phyloP scores from a whole-genome alignment of 2,329 filamentous ascomycete species.

The Sclerotinia subarctica region DNA sequence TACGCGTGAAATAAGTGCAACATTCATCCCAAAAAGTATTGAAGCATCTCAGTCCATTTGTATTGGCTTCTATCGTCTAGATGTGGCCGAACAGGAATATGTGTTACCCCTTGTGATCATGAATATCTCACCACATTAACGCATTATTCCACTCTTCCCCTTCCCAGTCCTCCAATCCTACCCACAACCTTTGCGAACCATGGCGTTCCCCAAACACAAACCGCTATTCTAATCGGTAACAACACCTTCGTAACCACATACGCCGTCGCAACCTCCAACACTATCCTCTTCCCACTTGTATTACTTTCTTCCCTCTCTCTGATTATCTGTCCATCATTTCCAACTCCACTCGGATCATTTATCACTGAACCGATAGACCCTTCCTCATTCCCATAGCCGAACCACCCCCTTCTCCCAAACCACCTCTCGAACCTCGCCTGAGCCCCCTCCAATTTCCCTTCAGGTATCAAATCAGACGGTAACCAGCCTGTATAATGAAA shows the following conservation, averaged over 20 bases:
- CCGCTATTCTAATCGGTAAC: conserved; percentile 70
- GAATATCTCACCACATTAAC: neutral
- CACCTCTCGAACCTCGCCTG: conserved; percentile 74
- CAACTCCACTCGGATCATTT: no score
- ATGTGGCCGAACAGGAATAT: neutral
- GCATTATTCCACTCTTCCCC: conserved; percentile 16
- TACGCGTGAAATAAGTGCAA: neutral
- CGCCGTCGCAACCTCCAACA: conserved; percentile 72
- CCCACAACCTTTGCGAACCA: conserved; percentile 76
- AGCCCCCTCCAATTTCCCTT: conserved; percentile 38
- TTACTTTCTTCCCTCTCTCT: conserved; percentile 32
- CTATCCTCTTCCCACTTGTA: conserved; percentile 43
- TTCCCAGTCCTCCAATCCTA: conserved; percentile 42
- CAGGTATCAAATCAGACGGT: conserved; percentile 44
- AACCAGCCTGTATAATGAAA: conserved; percentile 81
- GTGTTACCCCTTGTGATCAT: conserved; percentile 11
- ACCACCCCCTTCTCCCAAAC: conserved; percentile 77
- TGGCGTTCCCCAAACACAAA: conserved; percentile 85
- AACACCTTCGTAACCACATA: conserved; percentile 88
- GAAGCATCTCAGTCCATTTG: neutral
- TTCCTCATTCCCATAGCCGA: conserved; percentile 50
- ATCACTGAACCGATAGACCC: neutral
- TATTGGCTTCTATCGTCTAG: neutral
- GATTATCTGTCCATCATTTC: conserved; percentile 37
- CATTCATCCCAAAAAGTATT: neutral